These are phyloP conservation scores for Ogataea henricii DNA, from an alignment of 805 yeast species.

Conservation along the genomic window DNA sequence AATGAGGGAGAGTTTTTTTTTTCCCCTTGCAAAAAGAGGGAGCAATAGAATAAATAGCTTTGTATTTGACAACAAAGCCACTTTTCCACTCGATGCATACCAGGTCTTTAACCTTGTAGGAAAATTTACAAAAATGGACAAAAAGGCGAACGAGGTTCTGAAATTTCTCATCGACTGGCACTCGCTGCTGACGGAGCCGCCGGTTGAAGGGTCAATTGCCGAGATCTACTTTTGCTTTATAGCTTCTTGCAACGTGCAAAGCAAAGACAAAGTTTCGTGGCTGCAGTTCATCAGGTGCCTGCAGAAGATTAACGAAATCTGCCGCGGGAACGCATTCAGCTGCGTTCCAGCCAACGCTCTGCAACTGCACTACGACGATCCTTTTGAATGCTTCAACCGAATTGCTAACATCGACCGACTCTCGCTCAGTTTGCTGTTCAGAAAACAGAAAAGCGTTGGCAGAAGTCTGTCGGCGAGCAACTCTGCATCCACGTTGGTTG, in stretches of 20 bases:
- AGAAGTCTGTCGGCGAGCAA: not conserved
- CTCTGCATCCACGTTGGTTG: not conserved
- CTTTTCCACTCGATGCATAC: too few relatives aligned
- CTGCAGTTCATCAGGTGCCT: constrained; percentile 34
- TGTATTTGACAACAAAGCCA: too few relatives aligned
- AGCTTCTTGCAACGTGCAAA: constrained; percentile 31
- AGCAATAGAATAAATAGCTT: not conserved
- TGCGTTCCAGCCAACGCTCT: constrained; percentile 31
- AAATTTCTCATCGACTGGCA: constrained; percentile 36
- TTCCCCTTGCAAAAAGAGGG: constrained; percentile 19
- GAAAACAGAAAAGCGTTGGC: constrained; percentile 14
- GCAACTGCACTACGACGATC: constrained; percentile 26
- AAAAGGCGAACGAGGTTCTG: constrained; percentile 32
- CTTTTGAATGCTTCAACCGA: constrained; percentile 30
- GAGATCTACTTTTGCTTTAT: constrained; percentile 36
- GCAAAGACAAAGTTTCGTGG: constrained; percentile 39
- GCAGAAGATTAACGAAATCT: constrained; percentile 25
- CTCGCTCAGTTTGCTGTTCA: constrained; percentile 26
- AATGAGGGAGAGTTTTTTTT: constrained; percentile 1
- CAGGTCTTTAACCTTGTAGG: too few relatives aligned
- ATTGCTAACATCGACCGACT: constrained; percentile 31
- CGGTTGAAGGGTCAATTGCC: constrained; percentile 34
- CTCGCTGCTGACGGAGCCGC: constrained; percentile 30
- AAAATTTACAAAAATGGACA: constrained; percentile 27
- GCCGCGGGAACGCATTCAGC: constrained; percentile 23